Base-by-base conservation (phyloP, 345 rosid genomes). In the Tarenaya hassleriana region DNA sequence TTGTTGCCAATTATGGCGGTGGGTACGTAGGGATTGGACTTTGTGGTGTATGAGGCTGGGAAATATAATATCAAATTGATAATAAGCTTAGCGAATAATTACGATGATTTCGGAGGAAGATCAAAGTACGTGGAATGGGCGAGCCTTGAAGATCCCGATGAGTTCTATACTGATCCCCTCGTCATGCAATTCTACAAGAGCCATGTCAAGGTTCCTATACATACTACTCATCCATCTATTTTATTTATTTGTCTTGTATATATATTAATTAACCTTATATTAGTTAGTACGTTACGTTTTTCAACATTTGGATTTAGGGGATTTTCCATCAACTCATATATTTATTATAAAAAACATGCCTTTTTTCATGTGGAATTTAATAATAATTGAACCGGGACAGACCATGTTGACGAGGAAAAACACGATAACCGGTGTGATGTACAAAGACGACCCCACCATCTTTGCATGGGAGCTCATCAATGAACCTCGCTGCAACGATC, bases 381-480 rank as follows among this genome's bases (percentile, higher is more conserved):
- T 55, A 56, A 41, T 16, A 59, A 21, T 58, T 59, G 41, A 63
- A 66, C 50, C 47, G 61, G 53, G 50, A 61, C 86, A 89, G 90
- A 67, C 86, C 0, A 73, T 89, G 56, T 50, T 83, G 53, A 86
- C 82, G 24, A 83, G 97, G 69, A 52, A 10, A 43, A 89, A 86
- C 70, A 50, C 86, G 8, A 62, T 86, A 38, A 89, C 90, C 10
- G 82, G 90, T 19, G 62, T 73, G 16, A 62, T 71, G 19, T 83
- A 89, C 38, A 79, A 72, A 68, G 90, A 89, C 17, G 97, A 89
- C 60, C 81, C 90, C 0, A 75, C 77, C 49, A 79, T 89, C 38
- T 77, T 90, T 56, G 81, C 97, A 47, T 90, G 95, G 97, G 97
- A 90, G 56, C 81, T 90, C 8, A 90, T 90, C 60, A 90, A 90